Percentiles rank a stretch among this genome's conserved stretches.
Evolutionary conservation across 768 basidiomycete species (phyloP).

Genomic region (Tricholoma sp.): DNA sequence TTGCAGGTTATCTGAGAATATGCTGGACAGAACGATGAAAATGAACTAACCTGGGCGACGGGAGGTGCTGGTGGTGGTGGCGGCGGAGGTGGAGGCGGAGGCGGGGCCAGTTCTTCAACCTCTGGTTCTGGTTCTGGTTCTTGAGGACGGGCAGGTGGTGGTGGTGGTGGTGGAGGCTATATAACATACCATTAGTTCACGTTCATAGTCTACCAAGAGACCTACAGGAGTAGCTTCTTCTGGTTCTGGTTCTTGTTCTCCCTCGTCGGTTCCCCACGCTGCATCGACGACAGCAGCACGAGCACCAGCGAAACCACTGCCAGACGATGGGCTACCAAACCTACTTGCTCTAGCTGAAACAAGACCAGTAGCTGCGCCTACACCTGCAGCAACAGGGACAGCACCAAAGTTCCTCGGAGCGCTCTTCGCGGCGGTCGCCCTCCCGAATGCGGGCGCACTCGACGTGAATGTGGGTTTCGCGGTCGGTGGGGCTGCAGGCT

Average conservation of each 20-base stretch:
- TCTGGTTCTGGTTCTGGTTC: conserved; percentile 28
- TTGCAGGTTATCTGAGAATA: conserved; percentile 6
- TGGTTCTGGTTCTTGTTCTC: conserved; percentile 21
- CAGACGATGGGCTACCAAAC: conserved; percentile 21
- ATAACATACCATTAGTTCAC: background rate
- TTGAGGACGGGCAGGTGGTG: conserved; percentile 27
- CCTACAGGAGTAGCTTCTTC: conserved; percentile 17
- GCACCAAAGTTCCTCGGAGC: conserved; percentile 42
- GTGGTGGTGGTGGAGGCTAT: conserved; percentile 28
- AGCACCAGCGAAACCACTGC: conserved; percentile 15
- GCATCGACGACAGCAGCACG: conserved; percentile 27
- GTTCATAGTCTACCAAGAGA: background rate
- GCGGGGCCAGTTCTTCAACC: conserved; percentile 4
- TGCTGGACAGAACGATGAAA: background rate
- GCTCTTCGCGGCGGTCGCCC: conserved; percentile 31
- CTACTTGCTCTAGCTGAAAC: conserved; percentile 32
- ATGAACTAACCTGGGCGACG: conserved; percentile 27
- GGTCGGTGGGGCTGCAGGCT: conserved; percentile 30
- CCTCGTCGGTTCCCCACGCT: conserved; percentile 26
- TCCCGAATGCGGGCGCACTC: conserved; percentile 43
- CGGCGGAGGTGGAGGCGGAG: conserved; percentile 45
- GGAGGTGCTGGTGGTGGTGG: conserved; percentile 49
- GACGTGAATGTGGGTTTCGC: conserved; percentile 36
- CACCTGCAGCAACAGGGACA: conserved; percentile 16
- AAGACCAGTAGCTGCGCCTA: conserved; percentile 26